phyloP scores from a whole-genome alignment of 2,329 filamentous ascomycete genomes.

The Dactylellina sp. region DNA sequence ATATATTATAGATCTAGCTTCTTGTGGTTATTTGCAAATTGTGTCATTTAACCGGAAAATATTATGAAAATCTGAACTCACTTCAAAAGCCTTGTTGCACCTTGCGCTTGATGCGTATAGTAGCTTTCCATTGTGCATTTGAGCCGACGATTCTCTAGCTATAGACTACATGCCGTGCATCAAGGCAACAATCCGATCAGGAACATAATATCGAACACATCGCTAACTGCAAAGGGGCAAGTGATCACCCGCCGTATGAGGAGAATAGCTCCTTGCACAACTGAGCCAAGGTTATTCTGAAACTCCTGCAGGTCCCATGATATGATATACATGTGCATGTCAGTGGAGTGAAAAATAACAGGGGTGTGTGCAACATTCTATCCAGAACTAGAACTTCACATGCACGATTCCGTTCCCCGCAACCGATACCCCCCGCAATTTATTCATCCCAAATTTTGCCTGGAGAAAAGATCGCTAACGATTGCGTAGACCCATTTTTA shows the following conservation, averaged over 20 bases:
- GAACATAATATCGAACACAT: conserved; percentile 1
- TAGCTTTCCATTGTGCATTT: conserved; percentile 16
- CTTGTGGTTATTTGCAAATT: conserved; percentile 11
- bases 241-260: conserved; percentile 3
- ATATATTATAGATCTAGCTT: background rate
- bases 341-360: too few relatives aligned
- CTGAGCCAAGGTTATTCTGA: too few relatives aligned
- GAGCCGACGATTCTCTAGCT: background rate
- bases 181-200: conserved; percentile 2
- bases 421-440: conserved; percentile 33
- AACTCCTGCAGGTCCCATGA: too few relatives aligned
- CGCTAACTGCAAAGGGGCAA: conserved; percentile 17
- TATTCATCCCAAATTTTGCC: conserved; percentile 28
- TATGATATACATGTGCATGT: too few relatives aligned
- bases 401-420: conserved; percentile 39
- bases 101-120: conserved; percentile 11
- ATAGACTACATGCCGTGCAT: background rate
- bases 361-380: too few relatives aligned
- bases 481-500: background rate
- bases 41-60: conserved; percentile 24
- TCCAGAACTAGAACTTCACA: background rate
- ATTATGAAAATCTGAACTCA: background rate
- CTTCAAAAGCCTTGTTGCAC: background rate
- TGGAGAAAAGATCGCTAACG: background rate
- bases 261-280: too few relatives aligned